Evolutionary conservation across 805 yeast species (phyloP), one percentile per base, ranked within the genome.

Genomic region (Blastobotrys terrestris): DNA sequence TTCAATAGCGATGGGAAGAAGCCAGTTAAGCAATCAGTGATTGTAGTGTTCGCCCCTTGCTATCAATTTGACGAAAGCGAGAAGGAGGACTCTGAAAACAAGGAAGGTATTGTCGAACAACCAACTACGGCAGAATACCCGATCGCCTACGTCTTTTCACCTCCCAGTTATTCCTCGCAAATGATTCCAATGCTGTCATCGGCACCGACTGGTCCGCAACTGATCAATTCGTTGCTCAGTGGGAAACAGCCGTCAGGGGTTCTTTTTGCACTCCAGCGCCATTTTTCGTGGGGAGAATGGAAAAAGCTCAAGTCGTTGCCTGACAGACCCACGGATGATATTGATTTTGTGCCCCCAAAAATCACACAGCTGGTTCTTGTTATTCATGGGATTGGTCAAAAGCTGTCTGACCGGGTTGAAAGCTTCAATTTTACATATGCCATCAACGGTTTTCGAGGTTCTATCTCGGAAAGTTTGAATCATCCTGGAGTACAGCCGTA

Each of bases 381-480:
- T 58, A 79, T 92, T 45, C 99, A 92, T 67, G 98, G 99, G 0
- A 87, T 94, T 56, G 99, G 99, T 1, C 99, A 92, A 66, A 80
- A 85, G 39, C 72, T 94, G 52, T 94, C 96, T 2, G 78, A 82
- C 44, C 81, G 80, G 61, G 87, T 85, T 60, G 90, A 89, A 56
- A 81, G 85, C 39, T 83, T 90, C 43, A 88, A 89, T 64, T 94
- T 92, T 71, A 83, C 92, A 3, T 96, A 90, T 66, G 90, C 75
- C 14, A 68, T 72, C 50, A 73, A 70, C 58, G 60, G 63, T 41
- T 66, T 72, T 51, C 65, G 76, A 15, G 66, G 67, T 1, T 55
- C 59, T 22, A 62, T 72, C 21, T 58, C 62, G 7, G 61, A 64
- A 8, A 63, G 62, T 21, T 58, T 60, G 19, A 53, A 58, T 3